phyloP scores from a whole-genome alignment of 1,284 basidiomycete genomes.

The Cryptococcus depauperatus region DNA sequence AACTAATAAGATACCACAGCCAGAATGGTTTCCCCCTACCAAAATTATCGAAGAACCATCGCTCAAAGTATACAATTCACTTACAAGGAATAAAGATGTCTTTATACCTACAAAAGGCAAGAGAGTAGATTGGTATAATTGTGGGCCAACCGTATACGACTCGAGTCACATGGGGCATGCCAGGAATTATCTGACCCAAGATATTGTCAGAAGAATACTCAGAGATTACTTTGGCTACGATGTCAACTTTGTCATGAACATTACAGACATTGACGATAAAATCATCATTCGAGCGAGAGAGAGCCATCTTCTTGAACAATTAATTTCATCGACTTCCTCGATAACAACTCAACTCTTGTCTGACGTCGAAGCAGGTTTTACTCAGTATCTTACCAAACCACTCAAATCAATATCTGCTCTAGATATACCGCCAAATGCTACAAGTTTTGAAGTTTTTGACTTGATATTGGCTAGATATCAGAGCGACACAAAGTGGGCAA shows the following conservation, averaged over 20 bases:
- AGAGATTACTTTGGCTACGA: slow-evolving; percentile 96
- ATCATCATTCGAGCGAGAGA: slow-evolving; percentile 86
- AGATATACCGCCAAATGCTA: slow-evolving; percentile 50
- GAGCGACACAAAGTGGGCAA: slow-evolving; percentile 55
- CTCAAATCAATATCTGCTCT: slow-evolving; percentile 53
- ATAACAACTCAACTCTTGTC: slow-evolving; percentile 33
- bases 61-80: slow-evolving; percentile 85
- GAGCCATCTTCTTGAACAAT: slow-evolving; percentile 58
- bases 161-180: slow-evolving; percentile 98
- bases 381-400: slow-evolving; percentile 54
- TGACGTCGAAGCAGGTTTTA: slow-evolving; percentile 43
- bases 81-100: slow-evolving; percentile 84
- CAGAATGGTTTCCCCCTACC: slow-evolving; percentile 41
- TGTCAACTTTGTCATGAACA: slow-evolving; percentile 98
- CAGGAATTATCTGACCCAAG: slow-evolving; percentile 97
- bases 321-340: slow-evolving; percentile 31
- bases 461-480: slow-evolving; percentile 49
- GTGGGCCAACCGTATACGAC: slow-evolving; percentile 99
- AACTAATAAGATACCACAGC: slow-evolving; percentile 29
- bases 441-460: slow-evolving; percentile 52
- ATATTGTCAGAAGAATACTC: slow-evolving; percentile 86
- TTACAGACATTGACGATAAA: slow-evolving; percentile 99
- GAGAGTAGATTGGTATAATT: slow-evolving; percentile 98
- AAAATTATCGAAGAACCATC: slow-evolving; percentile 40
- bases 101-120: slow-evolving; percentile 73